Evolutionary conservation across 495 filamentous ascomycete genomes (phyloP).

Genomic region (Platismatia glauca): DNA sequence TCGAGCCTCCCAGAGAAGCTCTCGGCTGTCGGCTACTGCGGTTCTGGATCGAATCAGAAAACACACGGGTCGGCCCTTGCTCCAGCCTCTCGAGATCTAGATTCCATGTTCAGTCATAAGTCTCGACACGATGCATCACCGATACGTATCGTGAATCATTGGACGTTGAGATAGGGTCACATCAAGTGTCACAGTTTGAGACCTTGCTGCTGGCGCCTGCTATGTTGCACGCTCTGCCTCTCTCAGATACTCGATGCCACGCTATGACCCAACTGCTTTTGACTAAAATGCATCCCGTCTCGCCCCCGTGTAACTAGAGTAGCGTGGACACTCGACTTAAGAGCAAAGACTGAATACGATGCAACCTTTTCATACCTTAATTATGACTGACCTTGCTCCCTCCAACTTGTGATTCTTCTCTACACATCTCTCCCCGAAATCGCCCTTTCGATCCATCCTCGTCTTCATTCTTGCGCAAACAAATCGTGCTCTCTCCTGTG

Average conservation of each 20-base stretch:
- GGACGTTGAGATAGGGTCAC: conserved; percentile 4
- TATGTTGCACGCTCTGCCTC: background rate
- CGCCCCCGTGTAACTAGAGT: background rate
- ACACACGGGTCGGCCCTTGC: too few species aligned
- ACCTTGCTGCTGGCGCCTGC: background rate
- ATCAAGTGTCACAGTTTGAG: background rate
- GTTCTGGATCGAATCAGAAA: conserved; percentile 8
- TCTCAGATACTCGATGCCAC: background rate
- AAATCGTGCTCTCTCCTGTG: background rate
- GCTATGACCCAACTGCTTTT: background rate
- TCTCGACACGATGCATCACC: too few species aligned
- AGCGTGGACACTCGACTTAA: too few species aligned
- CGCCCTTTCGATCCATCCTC: background rate
- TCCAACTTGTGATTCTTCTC: background rate
- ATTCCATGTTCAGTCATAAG: too few species aligned
- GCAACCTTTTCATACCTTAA: background rate
- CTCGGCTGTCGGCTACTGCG: too few species aligned
- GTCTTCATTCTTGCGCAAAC: background rate
- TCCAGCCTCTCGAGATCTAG: too few species aligned
- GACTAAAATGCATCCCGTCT: background rate
- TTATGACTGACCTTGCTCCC: background rate
- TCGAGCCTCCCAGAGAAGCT: too few species aligned
- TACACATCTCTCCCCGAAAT: background rate
- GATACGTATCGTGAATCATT: too few species aligned
- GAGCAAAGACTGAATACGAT: background rate